phyloP scores from a whole-genome alignment of 2,329 filamentous ascomycete species.

The Lasiodiplodia sp. region DNA sequence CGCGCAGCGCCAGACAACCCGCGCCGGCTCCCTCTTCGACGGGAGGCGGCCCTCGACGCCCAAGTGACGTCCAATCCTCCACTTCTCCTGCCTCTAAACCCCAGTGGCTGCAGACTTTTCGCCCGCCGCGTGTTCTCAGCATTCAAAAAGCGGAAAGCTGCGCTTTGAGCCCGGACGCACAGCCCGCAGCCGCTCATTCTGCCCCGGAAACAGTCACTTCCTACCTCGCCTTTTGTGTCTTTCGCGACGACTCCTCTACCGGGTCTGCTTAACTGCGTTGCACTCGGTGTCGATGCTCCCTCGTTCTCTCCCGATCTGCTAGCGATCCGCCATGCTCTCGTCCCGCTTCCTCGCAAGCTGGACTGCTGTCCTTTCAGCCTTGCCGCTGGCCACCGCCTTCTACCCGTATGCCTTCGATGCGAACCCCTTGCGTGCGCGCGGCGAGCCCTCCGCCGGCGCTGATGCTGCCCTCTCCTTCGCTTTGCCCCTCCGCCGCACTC shows the following conservation, averaged over 20 bases:
- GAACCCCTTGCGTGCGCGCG: slow-evolving; percentile 27
- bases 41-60: slow-evolving; percentile 8
- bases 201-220: slow-evolving; percentile 13
- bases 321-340: slow-evolving; percentile 5
- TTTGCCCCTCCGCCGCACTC: slow-evolving; percentile 41
- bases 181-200: slow-evolving; percentile 8
- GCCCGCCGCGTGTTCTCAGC: background rate
- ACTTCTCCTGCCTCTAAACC: slow-evolving; percentile 12
- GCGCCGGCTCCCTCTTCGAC: slow-evolving; percentile 12
- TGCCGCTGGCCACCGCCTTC: slow-evolving; percentile 40
- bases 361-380: background rate
- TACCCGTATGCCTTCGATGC: slow-evolving; percentile 42
- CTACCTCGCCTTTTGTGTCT: slow-evolving; percentile 10
- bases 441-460: background rate
- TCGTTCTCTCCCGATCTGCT: slow-evolving; percentile 1
- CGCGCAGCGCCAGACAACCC: slow-evolving; percentile 20
- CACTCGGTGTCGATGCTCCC: slow-evolving; percentile 25
- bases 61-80: slow-evolving; percentile 14
- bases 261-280: slow-evolving; percentile 30
- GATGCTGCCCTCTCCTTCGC: slow-evolving; percentile 35
- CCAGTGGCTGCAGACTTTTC: slow-evolving; percentile 15
- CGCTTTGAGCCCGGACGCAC: slow-evolving; percentile 6
- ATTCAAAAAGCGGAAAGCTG: slow-evolving; percentile 10
- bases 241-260: slow-evolving; percentile 3
- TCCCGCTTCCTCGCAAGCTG: slow-evolving; percentile 3